Evolutionary conservation across 257 asterid genomes (phyloP), one percentile per base, ranked within the genome.

Genomic region (Solanum bulbocastanum): DNA sequence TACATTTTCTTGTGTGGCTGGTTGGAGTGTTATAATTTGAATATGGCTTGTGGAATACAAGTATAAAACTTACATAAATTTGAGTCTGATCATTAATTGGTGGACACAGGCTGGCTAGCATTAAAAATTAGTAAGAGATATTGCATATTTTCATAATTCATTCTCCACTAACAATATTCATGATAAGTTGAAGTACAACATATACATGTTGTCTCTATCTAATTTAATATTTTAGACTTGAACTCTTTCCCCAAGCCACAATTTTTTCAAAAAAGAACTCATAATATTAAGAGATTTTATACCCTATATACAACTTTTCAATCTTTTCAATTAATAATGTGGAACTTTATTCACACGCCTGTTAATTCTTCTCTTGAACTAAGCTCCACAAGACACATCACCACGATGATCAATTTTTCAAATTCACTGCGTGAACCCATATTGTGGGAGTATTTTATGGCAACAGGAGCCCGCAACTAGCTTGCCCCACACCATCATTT

Each of bases 261-360:
- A 16, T 2, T 2, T 56, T 56, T 56, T 56, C n/a, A 6, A 6
- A 18, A 56, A 56, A 18, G 10, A 10, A 18, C 4, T 56, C 62
- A 52, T 0, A 20, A 7, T 52, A 52, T 52, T 52, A 18, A 52
- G 10, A 52, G 4, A 52, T 52, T 52, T 2, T 52, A 52, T 6
- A 49, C 0, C 10, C 18, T 16, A 52, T 52, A 52, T 52, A 18
- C 16, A 6, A 18, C 4, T 56, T 56, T 3, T 56, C 10, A 56
- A 56, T 56, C 4, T 56, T 18, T 49, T 7, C 11, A 58, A 22
- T 8, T 58, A 8, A 20, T 58, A 58, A 58, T 22, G 12, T 58
- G 5, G 10, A 0, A 58, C 5, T 20, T 52, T 52, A 0, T 49
- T 49, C 8, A 15, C 4, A 18, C 0, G 0, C 23, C 10, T 0